A percentile compares a stretch with the other conserved stretches of the same genome.
phyloP scores from a whole-genome alignment of 306 rosid genomes.

The Begonia peltatifolia region DNA sequence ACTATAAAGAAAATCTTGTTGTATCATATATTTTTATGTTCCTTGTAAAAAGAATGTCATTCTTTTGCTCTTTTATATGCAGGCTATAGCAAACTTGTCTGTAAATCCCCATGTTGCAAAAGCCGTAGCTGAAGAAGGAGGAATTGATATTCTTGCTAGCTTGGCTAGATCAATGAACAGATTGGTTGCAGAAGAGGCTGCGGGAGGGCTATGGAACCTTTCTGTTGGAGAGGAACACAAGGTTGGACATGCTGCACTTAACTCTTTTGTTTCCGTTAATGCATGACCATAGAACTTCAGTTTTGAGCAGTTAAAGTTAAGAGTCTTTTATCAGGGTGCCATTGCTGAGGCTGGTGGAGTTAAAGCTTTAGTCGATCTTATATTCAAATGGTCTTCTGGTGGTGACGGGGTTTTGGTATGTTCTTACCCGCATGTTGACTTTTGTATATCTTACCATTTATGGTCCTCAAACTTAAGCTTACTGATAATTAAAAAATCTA shows the following conservation, averaged over 20 bases:
- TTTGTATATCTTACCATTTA: no score
- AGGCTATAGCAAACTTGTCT: slow-evolving; percentile 99
- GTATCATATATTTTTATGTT: no score
- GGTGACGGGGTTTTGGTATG: slow-evolving; percentile 97
- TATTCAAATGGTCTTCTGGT: slow-evolving; percentile 91
- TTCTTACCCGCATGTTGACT: no score
- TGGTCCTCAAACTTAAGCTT: no score
- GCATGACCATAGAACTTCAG: slow-evolving; percentile 8
- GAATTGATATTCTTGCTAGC: slow-evolving; percentile 88
- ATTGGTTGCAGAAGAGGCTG: slow-evolving; percentile 99
- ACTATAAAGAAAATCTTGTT: no score
- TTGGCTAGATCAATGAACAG: slow-evolving; percentile 97
- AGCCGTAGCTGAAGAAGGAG: slow-evolving; percentile 99
- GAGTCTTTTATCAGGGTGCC: slow-evolving; percentile 46
- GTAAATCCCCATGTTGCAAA: slow-evolving; percentile 94
- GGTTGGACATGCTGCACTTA: slow-evolving; percentile 31
- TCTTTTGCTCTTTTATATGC: slow-evolving; percentile 1
- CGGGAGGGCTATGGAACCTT: slow-evolving; percentile 99
- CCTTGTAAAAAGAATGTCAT: no score
- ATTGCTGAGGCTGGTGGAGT: slow-evolving; percentile 99
- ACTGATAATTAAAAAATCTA: no score
- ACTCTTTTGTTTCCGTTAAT: not conserved
- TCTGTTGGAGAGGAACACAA: slow-evolving; percentile 99
- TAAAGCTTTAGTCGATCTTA: slow-evolving; percentile 90
- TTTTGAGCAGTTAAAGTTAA: slow-evolving; percentile 14